Base-by-base conservation (phyloP, 1,284 basidiomycete species). In the Moesziomyces antarcticus region DNA sequence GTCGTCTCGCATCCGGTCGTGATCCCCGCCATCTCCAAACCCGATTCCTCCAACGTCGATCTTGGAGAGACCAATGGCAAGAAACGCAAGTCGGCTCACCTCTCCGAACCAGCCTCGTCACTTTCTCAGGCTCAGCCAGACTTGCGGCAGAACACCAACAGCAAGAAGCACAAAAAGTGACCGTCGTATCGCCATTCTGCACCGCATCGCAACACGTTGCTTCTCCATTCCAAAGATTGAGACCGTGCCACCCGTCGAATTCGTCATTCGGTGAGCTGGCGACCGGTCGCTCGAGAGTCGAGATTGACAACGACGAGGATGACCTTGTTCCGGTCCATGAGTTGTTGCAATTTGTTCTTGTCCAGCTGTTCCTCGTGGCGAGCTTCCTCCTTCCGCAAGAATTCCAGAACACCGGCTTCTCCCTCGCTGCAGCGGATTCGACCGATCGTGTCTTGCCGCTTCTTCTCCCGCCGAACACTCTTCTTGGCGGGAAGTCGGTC, bases 1-100 rank as follows among this genome's bases (percentile, higher is more conserved):
- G 73, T 77, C 9, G 62, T 78, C 14, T 65, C 70, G 3, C 66
- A 73, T 47, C 73, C 73, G 4, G 25, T 63, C 25, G 40, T 58
- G 1, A 49, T 73, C 13, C 24, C 56, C 3, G 22, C 50, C 5
- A 35, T 3, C 6, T 8, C 48, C 16, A 49, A 21, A 9, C 21
- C n/a, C 20, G 43, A 44, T 14, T 4, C 13, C 30, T 11, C 9
- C 14, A 44, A 24, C 13, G 2, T 14, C 13, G 37, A 40, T 40
- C 7, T 18, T 14, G 37, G 11, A 11, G 37, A 40, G 3, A 7
- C 14, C 37, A 7, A 18, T 6, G 37, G 37, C 37, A 40, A 18
- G 37, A 40, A 40, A 18, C 37, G 37, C 37, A 40, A 40, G 37
- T 40, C 37, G 14, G 37, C 18, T 40, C 37, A 40, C 18, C 3